Evolutionary conservation across 306 rosid genomes (phyloP), one percentile per base, ranked within the genome.

Genomic region (Carpinus fangiana): DNA sequence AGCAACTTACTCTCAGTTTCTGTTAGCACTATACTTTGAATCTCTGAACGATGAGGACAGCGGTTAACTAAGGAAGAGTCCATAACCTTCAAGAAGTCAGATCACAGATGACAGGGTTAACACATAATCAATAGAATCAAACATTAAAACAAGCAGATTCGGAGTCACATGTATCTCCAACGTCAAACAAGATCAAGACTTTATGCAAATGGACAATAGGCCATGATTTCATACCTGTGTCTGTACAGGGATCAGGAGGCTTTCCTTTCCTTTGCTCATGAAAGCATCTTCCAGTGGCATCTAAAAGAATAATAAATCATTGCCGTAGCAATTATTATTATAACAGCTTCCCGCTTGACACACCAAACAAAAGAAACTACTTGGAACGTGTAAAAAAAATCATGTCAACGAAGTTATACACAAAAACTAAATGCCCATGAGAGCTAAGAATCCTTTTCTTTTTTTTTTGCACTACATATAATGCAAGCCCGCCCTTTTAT

Each of bases 1-100:
- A 84, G 48, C 72, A 53, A 84, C 96, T 80, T 87, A 94, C 97
- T 85, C 82, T 89, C 94, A 45, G 57, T 77, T 65, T 94, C 96
- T 14, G 90, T 86, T 38, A 92, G 90, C 80, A 83, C 93, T 75
- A 92, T 83, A 73, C 96, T 90, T 85, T 94, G 98, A 76, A 92
- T 90, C 86, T 94, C 98, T n/a, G 98, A 85, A 75, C 96, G 93
- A 84, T 94, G 98, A 43, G 97, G 97, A 51, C 98, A 94, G 66
- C 92, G 92, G 70, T 89, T 89, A 62, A 89, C 86, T 54, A 80
- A 6, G 13, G 60, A 87, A 62, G 94, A 85, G 72, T 84, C 70
- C 80, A 78, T 70, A 78, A 89, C 70, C 98, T 94, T 81, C 57
- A 78, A 80, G 66, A 67, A 69, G 52, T 52, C 74, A 69, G 57